phyloP scores from a whole-genome alignment of 2,329 filamentous ascomycete species.

The Neopestalotiopsis sp. region DNA sequence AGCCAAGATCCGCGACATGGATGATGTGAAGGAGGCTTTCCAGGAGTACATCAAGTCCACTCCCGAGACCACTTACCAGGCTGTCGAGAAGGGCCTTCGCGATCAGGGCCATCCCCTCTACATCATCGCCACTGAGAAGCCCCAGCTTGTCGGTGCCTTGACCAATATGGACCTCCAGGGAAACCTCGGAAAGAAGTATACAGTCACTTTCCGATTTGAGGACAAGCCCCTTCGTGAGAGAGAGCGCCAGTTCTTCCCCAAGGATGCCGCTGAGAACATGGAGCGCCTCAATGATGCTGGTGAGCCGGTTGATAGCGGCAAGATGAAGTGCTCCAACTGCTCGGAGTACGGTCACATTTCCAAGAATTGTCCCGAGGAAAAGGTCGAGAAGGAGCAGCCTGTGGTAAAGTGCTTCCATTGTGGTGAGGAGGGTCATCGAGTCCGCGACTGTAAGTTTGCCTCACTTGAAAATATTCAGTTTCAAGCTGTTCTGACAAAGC shows the following conservation, averaged over 20 bases:
- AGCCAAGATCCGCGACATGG: slow-evolving; percentile 59
- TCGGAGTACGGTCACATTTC: slow-evolving; percentile 65
- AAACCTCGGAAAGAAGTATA: slow-evolving; percentile 67
- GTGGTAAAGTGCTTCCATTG: slow-evolving; percentile 70
- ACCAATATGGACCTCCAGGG: slow-evolving; percentile 78
- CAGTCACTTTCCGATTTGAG: slow-evolving; percentile 66
- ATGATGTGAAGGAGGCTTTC: slow-evolving; percentile 65
- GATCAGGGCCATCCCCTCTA: slow-evolving; percentile 57
- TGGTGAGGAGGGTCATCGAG: slow-evolving; percentile 64
- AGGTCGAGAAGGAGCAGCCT: slow-evolving; percentile 49
- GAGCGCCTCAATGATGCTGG: slow-evolving; percentile 70
- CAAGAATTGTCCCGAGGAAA: slow-evolving; percentile 66
- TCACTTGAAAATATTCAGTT: not conserved
- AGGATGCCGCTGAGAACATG: slow-evolving; percentile 62
- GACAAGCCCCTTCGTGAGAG: slow-evolving; percentile 62
- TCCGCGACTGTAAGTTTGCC: slow-evolving; percentile 67
- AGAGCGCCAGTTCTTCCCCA: slow-evolving; percentile 65
- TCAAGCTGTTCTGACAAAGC: not conserved
- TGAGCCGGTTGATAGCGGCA: slow-evolving; percentile 62
- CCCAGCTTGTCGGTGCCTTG: slow-evolving; percentile 57
- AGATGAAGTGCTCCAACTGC: slow-evolving; percentile 69
- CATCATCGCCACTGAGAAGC: slow-evolving; percentile 67
- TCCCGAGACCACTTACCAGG: slow-evolving; percentile 61
- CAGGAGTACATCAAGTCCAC: slow-evolving; percentile 66
- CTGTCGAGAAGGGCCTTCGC: slow-evolving; percentile 67